phyloP scores from a whole-genome alignment of 768 basidiomycete species.

The Kondoa subrosea region DNA sequence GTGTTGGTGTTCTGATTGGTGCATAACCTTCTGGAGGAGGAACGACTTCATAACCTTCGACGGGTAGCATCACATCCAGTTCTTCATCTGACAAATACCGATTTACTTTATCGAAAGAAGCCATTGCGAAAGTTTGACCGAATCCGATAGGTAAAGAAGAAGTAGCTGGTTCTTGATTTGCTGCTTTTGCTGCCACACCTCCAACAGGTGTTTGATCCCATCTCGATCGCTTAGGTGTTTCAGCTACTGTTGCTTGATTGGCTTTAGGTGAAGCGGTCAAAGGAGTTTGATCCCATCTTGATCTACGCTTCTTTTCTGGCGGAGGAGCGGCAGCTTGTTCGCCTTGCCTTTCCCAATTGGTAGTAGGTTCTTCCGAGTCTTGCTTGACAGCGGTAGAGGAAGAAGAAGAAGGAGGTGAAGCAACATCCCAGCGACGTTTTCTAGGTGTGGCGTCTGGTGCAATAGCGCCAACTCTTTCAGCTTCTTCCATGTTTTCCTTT shows the following conservation, averaged over 20 bases:
- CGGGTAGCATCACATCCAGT: constrained; percentile 72
- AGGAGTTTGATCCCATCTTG: constrained; percentile 89
- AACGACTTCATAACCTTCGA: constrained; percentile 74
- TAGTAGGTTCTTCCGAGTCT: neutral
- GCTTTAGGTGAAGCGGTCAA: constrained; percentile 29
- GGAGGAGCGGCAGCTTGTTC: constrained; percentile 35
- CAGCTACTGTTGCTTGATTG: constrained; percentile 32
- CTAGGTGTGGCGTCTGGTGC: constrained; percentile 47
- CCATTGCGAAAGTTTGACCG: constrained; percentile 21
- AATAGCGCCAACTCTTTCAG: constrained; percentile 55
- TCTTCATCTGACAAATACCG: constrained; percentile 93
- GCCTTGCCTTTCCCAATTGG: constrained; percentile 16
- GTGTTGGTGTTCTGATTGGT: constrained; percentile 45
- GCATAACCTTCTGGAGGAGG: constrained; percentile 88
- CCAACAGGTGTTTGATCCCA: constrained; percentile 89
- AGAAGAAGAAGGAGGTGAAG: neutral
- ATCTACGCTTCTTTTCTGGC: constrained; percentile 74
- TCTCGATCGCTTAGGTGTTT: constrained; percentile 73
- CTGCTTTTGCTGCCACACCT: constrained; percentile 42
- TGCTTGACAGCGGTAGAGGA: neutral
- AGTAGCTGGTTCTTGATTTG: constrained; percentile 10
- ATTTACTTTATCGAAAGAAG: constrained; percentile 84
- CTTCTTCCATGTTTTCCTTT: constrained; percentile 53
- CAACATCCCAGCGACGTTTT: constrained; percentile 66
- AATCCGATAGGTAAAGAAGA: constrained; percentile 23